Base-by-base conservation (phyloP, 805 yeast genomes). In the Kluyveromyces aestuarii region DNA sequence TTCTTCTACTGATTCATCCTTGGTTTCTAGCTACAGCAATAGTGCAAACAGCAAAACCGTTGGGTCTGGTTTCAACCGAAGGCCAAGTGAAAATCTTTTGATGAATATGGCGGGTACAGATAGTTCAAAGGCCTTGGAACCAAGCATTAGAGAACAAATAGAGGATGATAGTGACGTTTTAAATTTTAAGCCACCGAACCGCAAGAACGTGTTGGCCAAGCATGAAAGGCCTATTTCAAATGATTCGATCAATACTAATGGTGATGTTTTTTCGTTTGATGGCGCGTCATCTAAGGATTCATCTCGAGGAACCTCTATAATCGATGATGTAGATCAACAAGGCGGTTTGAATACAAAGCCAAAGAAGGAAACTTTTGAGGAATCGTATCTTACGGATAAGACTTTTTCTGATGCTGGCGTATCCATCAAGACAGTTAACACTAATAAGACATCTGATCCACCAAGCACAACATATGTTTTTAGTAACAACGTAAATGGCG, bases 31-130 rank as follows among this genome's bases (percentile, higher is more conserved):
- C 16, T 41, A 43, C 39, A 30, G 21, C 14, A 43, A 33, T 21
- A 54, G 51, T 37, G 41, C 50, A 37, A 50, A 41, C 49, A 53
- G 55, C 47, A 59, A 57, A 39, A 58, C 58, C 35, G 49, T 58
- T 6, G 65, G 62, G 8, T 47, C 62, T 21, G 65, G 63, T 8
- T 51, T 59, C 33, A 62, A 59, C 8, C 55, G 69, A 35, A 55
- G 68, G 42, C 69, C 69, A 6, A 62, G 67, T 45, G 67, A 64
- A 40, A 64, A 63, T 50, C 43, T 63, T 30, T 44, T 62, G 39
- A 44, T 54, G 45, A 60, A 57, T 45, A 49, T 50, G 47, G 48
- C 52, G 35, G 50, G 46, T 18, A 52, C 41, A 37, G 46, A 30
- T 10, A 10, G 4, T 30, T 30, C 14, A 2, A 30, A 30, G 14